Percentiles rank a stretch among this genome's conserved stretches.
Conservation (phyloP, 345 rosid species). For the Hirschfeldia incana region DNA sequence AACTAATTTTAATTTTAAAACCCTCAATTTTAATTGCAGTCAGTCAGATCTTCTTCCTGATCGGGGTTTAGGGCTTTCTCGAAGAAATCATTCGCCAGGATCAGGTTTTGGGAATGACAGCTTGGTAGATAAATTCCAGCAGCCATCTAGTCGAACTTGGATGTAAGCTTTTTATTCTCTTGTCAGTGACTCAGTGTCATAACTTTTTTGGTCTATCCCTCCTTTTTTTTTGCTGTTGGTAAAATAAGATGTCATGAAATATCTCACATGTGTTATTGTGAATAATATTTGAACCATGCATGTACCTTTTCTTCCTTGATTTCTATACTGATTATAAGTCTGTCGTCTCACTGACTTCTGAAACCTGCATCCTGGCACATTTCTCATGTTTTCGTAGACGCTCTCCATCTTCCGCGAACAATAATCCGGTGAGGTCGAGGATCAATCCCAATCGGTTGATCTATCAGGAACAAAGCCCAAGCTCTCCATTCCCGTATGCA, state of each 20-base stretch:
- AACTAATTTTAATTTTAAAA: conserved; percentile 3
- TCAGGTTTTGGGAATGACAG: conserved; percentile 38
- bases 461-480: conserved; percentile 43
- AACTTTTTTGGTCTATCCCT: background rate
- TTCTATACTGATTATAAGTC: background rate
- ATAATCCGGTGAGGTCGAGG: conserved; percentile 41
- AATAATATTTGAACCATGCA: conserved; percentile 8
- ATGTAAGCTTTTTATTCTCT: conserved; percentile 39
- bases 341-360: conserved; percentile 8
- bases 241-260: background rate
- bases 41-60: conserved; percentile 36
- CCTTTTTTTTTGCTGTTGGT: background rate
- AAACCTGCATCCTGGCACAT: background rate
- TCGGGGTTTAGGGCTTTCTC: conserved; percentile 30
- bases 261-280: conserved; percentile 3
- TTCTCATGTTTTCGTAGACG: conserved; percentile 49
- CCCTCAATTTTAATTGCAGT: conserved; percentile 34
- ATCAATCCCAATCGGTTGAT: conserved; percentile 36
- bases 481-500: conserved; percentile 35
- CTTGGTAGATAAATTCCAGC: conserved; percentile 34
- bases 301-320: background rate
- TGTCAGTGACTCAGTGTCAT: background rate
- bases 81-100: conserved; percentile 37
- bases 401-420: conserved; percentile 40
- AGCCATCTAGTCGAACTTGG: conserved; percentile 41